Conservation (phyloP, 768 basidiomycete genomes). For the Suillus bovinus region DNA sequence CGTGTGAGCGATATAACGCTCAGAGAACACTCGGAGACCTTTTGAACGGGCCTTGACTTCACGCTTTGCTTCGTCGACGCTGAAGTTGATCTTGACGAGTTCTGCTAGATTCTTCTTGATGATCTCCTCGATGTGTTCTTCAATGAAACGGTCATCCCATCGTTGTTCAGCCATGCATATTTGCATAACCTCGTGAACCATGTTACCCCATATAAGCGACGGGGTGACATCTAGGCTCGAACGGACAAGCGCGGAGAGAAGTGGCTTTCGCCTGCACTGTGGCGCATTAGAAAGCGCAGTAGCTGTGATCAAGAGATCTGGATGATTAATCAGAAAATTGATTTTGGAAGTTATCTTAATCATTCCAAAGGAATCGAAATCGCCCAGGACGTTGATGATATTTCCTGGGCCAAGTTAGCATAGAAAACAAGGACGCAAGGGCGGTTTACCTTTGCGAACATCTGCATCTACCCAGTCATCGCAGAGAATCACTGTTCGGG, state of each 20-base stretch:
- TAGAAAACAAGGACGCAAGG: not conserved
- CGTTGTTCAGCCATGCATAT: constrained; percentile 58
- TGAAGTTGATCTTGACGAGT: constrained; percentile 58
- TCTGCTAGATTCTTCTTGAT: constrained; percentile 56
- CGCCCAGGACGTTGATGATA: constrained; percentile 74
- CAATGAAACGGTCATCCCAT: constrained; percentile 68
- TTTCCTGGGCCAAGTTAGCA: constrained; percentile 55
- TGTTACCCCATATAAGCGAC: constrained; percentile 85
- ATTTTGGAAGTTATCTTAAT: constrained; percentile 63
- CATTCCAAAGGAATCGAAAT: constrained; percentile 33
- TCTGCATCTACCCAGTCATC: constrained; percentile 80
- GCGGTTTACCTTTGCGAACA: constrained; percentile 53
- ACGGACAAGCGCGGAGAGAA: constrained; percentile 68
- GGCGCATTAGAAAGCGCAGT: constrained; percentile 84
- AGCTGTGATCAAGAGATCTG: constrained; percentile 89
- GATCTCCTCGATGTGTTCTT: constrained; percentile 56
- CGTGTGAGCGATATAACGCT: constrained; percentile 59
- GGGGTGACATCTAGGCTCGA: constrained; percentile 62
- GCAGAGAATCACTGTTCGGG: constrained; percentile 55
- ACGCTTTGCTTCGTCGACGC: constrained; percentile 60
- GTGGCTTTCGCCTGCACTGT: constrained; percentile 82
- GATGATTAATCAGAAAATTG: constrained; percentile 84
- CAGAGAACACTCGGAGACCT: constrained; percentile 64
- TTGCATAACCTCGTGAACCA: constrained; percentile 92
- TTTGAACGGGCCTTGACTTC: constrained; percentile 64